A percentile compares a stretch with the other conserved stretches of the same genome.
Conservation (phyloP, 805 yeast genomes). For the Saturnispora dispora region DNA sequence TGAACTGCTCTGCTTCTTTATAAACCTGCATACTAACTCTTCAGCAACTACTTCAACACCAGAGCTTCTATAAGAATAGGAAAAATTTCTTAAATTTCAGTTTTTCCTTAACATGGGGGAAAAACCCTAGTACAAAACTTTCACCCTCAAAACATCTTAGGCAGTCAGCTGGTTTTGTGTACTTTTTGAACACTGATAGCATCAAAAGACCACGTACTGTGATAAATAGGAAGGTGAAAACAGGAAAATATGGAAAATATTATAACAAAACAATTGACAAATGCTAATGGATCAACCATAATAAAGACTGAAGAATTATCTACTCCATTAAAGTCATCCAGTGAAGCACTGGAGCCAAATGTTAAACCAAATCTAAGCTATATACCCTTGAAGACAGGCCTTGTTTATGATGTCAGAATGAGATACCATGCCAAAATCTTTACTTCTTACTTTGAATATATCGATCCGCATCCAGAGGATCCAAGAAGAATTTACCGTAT, state of each 20-base stretch:
- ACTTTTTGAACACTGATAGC: neutral
- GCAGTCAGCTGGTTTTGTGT: neutral
- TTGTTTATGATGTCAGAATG: constrained; percentile 95
- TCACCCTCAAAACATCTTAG: neutral
- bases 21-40: constrained; percentile 29
- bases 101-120: neutral
- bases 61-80: neutral
- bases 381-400: constrained; percentile 76
- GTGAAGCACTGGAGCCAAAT: constrained; percentile 29
- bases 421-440: constrained; percentile 92
- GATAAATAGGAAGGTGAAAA: neutral
- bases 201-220: neutral
- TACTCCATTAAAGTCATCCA: neutral
- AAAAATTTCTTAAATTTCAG: neutral
- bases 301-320: neutral
- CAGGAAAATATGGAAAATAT: neutral
- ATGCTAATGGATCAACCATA: constrained; percentile 26
- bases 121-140: neutral
- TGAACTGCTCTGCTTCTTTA: constrained; percentile 34
- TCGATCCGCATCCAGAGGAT: constrained; percentile 98
- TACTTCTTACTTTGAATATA: constrained; percentile 85
- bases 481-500: constrained; percentile 93
- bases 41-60: no score
- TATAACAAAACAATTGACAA: constrained; percentile 2
- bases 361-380: constrained; percentile 61